Conservation (phyloP, 768 basidiomycete genomes). For the Tephrocybe sp. region DNA sequence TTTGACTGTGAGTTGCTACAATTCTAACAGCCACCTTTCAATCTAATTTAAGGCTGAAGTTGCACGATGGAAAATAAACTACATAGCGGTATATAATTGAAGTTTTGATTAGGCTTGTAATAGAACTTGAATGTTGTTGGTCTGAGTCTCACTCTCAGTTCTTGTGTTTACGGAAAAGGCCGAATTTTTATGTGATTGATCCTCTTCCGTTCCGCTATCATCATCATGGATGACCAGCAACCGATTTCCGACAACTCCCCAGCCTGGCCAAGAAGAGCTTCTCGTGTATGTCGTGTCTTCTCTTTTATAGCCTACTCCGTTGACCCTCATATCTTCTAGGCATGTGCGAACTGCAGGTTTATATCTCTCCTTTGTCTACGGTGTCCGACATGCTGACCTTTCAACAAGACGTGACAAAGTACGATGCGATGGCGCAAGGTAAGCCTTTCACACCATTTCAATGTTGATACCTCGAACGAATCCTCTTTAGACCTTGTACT, state of each 20-base stretch:
- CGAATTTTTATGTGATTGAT: constrained; percentile 27
- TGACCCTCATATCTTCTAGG: constrained; percentile 30
- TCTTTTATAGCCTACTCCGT: background rate
- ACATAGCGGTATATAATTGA: constrained; percentile 32
- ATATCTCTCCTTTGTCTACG: constrained; percentile 16
- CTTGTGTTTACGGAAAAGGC: constrained; percentile 22
- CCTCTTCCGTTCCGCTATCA: constrained; percentile 30
- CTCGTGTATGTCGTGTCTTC: constrained; percentile 39
- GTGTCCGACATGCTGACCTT: constrained; percentile 11
- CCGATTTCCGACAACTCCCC: constrained; percentile 53
- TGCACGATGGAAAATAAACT: constrained; percentile 57
- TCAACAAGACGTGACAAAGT: constrained; percentile 54
- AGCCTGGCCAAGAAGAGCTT: constrained; percentile 47
- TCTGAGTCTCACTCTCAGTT: too few relatives aligned
- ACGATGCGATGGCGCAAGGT: constrained; percentile 56
- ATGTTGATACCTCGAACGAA: background rate
- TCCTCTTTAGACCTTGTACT: constrained; percentile 48
- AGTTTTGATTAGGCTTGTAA: background rate
- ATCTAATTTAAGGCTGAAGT: constrained; percentile 25
- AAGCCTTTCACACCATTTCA: constrained; percentile 15
- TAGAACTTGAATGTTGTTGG: background rate
- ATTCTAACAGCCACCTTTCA: background rate
- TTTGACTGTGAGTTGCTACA: constrained; percentile 35
- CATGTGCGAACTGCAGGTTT: constrained; percentile 61
- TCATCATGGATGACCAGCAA: constrained; percentile 37